These are phyloP conservation scores for Candida sp. DNA, from an alignment of 1,139 yeast species.

Conservation along the genomic window DNA sequence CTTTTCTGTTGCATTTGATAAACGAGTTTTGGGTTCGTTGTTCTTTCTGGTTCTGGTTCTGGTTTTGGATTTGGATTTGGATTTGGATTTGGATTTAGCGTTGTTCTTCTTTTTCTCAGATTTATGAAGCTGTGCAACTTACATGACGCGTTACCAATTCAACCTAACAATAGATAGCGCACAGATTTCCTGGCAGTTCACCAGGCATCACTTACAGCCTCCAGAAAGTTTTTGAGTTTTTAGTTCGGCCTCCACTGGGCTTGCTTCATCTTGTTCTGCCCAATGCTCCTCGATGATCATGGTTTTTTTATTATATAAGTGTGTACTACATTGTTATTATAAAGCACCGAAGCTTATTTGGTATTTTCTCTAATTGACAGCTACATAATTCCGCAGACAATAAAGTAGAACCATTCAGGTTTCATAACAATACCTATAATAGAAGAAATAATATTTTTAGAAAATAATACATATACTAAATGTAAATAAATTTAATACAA, in stretches of 20 bases:
- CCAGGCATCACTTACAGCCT: background rate
- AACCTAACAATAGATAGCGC: slow-evolving; percentile 1
- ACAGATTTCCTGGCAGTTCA: background rate
- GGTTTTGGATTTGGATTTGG: background rate
- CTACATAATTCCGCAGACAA: slow-evolving; percentile 3
- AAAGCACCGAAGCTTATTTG: background rate
- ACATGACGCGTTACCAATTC: slow-evolving; percentile 1
- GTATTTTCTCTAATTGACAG: slow-evolving; percentile 3
- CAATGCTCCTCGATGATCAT: background rate
- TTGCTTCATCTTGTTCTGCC: background rate
- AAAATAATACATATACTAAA: slow-evolving; percentile 1
- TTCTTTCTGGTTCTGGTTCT: background rate
- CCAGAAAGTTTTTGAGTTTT: background rate
- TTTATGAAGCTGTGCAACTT: background rate
- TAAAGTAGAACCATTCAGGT: background rate
- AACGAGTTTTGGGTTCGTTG: background rate
- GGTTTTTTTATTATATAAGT: background rate
- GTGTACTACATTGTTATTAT: background rate
- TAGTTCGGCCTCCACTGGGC: background rate
- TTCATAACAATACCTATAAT: background rate
- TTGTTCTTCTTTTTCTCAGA: background rate
- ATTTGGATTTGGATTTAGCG: background rate
- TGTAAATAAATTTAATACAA: background rate
- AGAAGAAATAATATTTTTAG: background rate
- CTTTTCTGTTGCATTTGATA: background rate